Conservation (phyloP, 192 early-diverging fungal genomes). For the Gryganskiella cystojenkinii region DNA sequence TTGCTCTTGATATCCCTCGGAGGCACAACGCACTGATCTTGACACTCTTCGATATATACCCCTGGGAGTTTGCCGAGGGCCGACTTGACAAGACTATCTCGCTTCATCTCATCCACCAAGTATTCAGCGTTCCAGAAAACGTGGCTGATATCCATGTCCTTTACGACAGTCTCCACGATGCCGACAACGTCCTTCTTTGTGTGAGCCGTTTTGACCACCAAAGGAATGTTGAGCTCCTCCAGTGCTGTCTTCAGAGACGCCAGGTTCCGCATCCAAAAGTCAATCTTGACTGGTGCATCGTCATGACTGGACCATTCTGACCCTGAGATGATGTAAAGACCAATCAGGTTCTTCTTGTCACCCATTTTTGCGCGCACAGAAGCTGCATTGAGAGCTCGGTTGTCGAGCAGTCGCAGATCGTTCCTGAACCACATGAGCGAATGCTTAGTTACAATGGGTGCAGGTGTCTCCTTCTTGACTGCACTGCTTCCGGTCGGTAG, state of each 20-base stretch:
- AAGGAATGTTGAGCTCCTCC: constrained; percentile 51
- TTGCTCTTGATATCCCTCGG: constrained; percentile 65
- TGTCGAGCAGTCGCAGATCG: constrained; percentile 59
- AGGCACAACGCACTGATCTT: constrained; percentile 68
- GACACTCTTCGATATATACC: constrained; percentile 35
- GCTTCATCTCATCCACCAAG: constrained; percentile 58
- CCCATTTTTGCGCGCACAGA: constrained; percentile 38
- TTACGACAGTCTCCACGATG: constrained; percentile 8
- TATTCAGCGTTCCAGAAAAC: constrained; percentile 46
- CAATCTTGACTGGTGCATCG: constrained; percentile 61
- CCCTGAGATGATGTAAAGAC: constrained; percentile 65
- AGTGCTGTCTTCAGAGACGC: constrained; percentile 39
- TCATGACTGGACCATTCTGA: constrained; percentile 67
- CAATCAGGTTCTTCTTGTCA: constrained; percentile 25
- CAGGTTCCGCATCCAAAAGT: constrained; percentile 65
- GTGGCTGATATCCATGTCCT: constrained; percentile 38
- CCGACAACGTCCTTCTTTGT: constrained; percentile 21
- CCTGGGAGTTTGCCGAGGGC: constrained; percentile 2
- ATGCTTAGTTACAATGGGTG: constrained; percentile 34
- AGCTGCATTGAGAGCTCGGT: constrained; percentile 53
- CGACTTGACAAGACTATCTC: constrained; percentile 45
- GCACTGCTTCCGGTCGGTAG: too few relatives aligned
- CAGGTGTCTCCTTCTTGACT: not conserved
- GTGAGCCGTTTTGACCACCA: constrained; percentile 51
- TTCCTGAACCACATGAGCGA: constrained; percentile 60